phyloP scores from a whole-genome alignment of 768 basidiomycete species.

The Mycena albidolilacea region DNA sequence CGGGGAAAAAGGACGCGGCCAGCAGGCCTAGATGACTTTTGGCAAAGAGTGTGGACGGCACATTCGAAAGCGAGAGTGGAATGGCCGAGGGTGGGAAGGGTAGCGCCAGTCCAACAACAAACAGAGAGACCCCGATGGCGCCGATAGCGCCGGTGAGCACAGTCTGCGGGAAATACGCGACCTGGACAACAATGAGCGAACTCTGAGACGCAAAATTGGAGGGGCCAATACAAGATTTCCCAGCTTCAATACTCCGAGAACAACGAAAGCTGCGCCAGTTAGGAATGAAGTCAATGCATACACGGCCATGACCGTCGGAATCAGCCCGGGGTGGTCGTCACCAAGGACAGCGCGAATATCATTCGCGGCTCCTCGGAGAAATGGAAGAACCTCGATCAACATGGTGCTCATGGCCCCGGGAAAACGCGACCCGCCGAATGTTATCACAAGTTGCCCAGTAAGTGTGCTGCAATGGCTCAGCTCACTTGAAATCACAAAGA shows the following conservation, averaged over 20 bases:
- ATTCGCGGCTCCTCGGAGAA: constrained; percentile 40
- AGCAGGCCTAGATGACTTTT: no score
- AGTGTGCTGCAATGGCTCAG: constrained; percentile 29
- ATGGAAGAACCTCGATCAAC: constrained; percentile 46
- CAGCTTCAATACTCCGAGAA: constrained; percentile 41
- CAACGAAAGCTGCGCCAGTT: constrained; percentile 39
- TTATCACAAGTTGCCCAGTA: constrained; percentile 40
- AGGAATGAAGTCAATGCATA: constrained; percentile 44
- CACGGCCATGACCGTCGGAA: constrained; percentile 46
- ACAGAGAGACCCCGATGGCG: no score
- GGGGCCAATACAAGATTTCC: constrained; percentile 34
- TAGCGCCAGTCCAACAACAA: no score
- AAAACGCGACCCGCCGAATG: constrained; percentile 44
- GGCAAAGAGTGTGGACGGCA: no score
- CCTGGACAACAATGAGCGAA: background rate
- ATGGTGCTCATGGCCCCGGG: constrained; percentile 43
- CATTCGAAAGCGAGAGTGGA: no score
- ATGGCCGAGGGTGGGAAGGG: no score
- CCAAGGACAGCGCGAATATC: constrained; percentile 42
- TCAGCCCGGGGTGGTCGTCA: constrained; percentile 40
- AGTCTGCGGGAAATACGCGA: no score
- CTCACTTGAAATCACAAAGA: background rate
- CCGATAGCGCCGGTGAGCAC: constrained; percentile 6
- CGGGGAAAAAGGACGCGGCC: no score
- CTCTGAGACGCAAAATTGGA: no score